phyloP scores from a whole-genome alignment of 441 rosid genomes.

The Pelargonium myrrhifolium region DNA sequence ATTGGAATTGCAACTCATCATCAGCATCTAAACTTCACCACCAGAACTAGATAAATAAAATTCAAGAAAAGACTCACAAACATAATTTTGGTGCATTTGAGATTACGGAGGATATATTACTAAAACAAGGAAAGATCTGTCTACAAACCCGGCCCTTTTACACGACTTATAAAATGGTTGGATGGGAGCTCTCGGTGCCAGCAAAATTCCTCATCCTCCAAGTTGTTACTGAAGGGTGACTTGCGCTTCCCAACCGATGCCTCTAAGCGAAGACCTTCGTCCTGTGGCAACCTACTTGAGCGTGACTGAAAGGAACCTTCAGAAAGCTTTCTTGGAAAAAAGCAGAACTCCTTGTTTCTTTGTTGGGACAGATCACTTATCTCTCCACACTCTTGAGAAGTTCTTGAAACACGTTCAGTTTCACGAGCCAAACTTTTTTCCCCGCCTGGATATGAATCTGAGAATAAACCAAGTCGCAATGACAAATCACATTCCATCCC shows the following conservation, averaged over 20 bases:
- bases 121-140: not conserved
- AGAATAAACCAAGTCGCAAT: slow-evolving; percentile 54
- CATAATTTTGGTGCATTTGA: not conserved
- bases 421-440: slow-evolving; percentile 12
- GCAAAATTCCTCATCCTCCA: slow-evolving; percentile 25
- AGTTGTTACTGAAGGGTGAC: slow-evolving; percentile 22
- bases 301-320: slow-evolving; percentile 17
- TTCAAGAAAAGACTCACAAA: not conserved
- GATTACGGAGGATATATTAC: not conserved
- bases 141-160: slow-evolving; percentile 28
- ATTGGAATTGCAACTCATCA: not conserved
- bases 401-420: slow-evolving; percentile 18
- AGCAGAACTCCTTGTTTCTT: slow-evolving; percentile 16
- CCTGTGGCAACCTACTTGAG: slow-evolving; percentile 19
- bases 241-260: slow-evolving; percentile 31
- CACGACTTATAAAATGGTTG: slow-evolving; percentile 21
- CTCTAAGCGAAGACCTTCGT: slow-evolving; percentile 14
- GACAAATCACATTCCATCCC: slow-evolving; percentile 60
- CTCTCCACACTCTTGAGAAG: slow-evolving; percentile 27
- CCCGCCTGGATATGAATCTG: slow-evolving; percentile 17
- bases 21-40: not conserved
- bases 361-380: slow-evolving; percentile 20
- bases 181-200: slow-evolving; percentile 34
- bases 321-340: slow-evolving; percentile 11
- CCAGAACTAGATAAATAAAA: not conserved